Evolutionary conservation across 2,329 filamentous ascomycete genomes (phyloP).

Genomic region (Pseudocercospora fuligena): DNA sequence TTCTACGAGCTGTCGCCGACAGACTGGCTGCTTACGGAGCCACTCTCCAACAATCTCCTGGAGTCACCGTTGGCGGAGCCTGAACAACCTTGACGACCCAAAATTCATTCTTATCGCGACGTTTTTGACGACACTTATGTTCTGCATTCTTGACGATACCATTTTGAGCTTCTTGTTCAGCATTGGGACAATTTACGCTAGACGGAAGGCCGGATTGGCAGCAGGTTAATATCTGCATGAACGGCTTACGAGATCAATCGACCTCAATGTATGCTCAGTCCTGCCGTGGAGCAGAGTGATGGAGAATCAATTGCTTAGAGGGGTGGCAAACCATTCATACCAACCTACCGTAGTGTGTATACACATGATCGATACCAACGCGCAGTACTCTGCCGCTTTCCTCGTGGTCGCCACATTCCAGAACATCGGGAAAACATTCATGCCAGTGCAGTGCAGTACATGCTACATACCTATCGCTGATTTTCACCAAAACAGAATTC

Average conservation of each 20-base stretch:
- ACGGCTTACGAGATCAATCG: background rate
- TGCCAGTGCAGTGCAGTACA: no score
- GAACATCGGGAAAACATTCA: background rate
- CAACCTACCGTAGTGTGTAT: background rate
- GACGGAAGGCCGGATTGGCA: background rate
- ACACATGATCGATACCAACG: background rate
- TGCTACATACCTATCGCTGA: constrained; percentile 5
- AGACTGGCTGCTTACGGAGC: constrained; percentile 29
- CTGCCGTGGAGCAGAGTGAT: background rate
- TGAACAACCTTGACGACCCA: background rate
- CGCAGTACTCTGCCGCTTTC: background rate
- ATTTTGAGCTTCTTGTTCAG: constrained; percentile 6
- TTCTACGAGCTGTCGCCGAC: constrained; percentile 28
- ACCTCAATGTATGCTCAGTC: background rate
- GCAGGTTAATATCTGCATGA: background rate
- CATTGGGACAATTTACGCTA: background rate
- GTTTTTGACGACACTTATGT: constrained; percentile 1
- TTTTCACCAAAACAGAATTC: background rate
- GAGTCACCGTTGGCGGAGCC: constrained; percentile 13
- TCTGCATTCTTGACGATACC: constrained; percentile 8
- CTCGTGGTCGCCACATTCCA: constrained; percentile 10
- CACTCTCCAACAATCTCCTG: constrained; percentile 4
- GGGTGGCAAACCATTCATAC: background rate
- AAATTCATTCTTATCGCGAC: background rate
- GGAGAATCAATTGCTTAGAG: background rate